These are phyloP conservation scores for Tagetes erecta DNA, from an alignment of 129 eudicot species.

Conservation along the genomic window DNA sequence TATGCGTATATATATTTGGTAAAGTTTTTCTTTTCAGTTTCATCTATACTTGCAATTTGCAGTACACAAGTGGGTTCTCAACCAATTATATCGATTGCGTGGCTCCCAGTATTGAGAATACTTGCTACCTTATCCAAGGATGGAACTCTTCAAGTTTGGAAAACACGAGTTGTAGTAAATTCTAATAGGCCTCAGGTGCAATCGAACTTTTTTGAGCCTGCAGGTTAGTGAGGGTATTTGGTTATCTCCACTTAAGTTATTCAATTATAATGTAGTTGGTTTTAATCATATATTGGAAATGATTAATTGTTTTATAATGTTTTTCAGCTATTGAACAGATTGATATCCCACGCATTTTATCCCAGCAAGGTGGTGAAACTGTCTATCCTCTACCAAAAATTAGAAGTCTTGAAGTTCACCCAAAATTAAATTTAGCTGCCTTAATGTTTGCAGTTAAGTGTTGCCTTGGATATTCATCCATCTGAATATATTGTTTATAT, in stretches of 20 bases:
- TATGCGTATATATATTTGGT: neutral
- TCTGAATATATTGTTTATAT: slow-evolving; percentile 18
- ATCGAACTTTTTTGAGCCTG: slow-evolving; percentile 95
- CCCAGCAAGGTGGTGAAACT: slow-evolving; percentile 99
- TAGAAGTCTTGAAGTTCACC: slow-evolving; percentile 86
- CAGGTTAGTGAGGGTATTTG: slow-evolving; percentile 59
- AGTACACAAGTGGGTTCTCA: slow-evolving; percentile 98
- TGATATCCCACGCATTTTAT: slow-evolving; percentile 86
- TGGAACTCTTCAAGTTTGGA: slow-evolving; percentile 97
- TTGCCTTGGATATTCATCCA: slow-evolving; percentile 12
- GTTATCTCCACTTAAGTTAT: slow-evolving; percentile 12
- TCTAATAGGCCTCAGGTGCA: slow-evolving; percentile 81
- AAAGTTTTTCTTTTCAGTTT: slow-evolving; percentile 6
- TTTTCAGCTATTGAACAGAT: slow-evolving; percentile 79
- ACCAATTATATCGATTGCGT: slow-evolving; percentile 86
- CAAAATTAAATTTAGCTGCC: slow-evolving; percentile 78
- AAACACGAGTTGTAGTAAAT: slow-evolving; percentile 62
- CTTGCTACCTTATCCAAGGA: slow-evolving; percentile 90
- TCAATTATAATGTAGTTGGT: neutral
- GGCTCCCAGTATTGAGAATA: slow-evolving; percentile 81
- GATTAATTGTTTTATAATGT: neutral
- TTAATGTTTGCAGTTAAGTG: slow-evolving; percentile 87
- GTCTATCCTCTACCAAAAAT: slow-evolving; percentile 93
- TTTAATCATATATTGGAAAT: neutral
- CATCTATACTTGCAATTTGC: slow-evolving; percentile 32